Evolutionary conservation across 169 alveolate genomes (phyloP).

Genomic region (Plasmodium vinckei): DNA sequence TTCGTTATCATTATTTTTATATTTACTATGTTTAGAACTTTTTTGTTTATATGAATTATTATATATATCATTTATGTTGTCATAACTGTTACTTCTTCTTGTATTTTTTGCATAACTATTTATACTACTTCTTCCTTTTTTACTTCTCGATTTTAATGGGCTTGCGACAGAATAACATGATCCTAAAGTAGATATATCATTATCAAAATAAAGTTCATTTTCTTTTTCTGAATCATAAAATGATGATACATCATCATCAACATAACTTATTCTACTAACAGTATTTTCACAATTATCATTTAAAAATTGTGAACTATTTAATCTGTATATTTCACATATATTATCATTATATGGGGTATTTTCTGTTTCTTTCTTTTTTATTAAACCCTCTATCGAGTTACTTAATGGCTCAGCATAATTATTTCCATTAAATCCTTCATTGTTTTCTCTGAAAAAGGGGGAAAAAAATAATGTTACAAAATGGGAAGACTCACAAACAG

Average conservation of each 20-base stretch:
- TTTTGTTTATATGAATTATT: neutral
- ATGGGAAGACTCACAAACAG: no score
- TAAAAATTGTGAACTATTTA: constrained; percentile 48
- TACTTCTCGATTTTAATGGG: constrained; percentile 22
- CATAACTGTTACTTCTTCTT: neutral
- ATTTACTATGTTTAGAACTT: constrained; percentile 3
- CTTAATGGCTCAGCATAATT: constrained; percentile 39
- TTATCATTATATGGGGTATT: constrained; percentile 13
- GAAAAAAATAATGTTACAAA: neutral
- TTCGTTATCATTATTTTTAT: neutral
- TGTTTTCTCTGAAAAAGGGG: constrained; percentile 44
- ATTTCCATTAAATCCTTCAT: constrained; percentile 38
- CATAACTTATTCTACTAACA: constrained; percentile 61
- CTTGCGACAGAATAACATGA: constrained; percentile 47
- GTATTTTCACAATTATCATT: constrained; percentile 43
- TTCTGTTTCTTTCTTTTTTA: constrained; percentile 23
- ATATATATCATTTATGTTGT: neutral
- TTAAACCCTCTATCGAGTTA: constrained; percentile 7
- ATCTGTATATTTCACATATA: constrained; percentile 58
- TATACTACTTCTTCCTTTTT: constrained; percentile 27
- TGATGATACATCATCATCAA: constrained; percentile 73
- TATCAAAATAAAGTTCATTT: constrained; percentile 60
- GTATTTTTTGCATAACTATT: neutral
- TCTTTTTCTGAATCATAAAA: constrained; percentile 70
- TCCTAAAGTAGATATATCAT: constrained; percentile 55